These are phyloP conservation scores for Penicillium arizonense DNA, from an alignment of 495 filamentous ascomycete genomes.

Conservation along the genomic window DNA sequence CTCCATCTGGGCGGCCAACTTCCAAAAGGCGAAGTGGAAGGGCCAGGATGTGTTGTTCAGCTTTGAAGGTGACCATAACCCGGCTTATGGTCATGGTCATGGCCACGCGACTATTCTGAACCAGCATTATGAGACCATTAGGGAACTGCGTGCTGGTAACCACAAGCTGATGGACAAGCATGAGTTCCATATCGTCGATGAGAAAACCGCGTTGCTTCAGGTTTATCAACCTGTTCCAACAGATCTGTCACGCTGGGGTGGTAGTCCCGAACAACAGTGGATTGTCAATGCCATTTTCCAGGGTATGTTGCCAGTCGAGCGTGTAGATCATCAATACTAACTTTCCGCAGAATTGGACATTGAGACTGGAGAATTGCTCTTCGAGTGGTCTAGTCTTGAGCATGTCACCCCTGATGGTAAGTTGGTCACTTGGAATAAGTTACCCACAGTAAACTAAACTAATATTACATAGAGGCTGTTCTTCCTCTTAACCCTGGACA, in stretches of 20 bases:
- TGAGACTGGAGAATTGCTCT: conserved; percentile 36
- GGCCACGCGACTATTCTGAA: conserved; percentile 52
- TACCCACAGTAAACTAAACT: background rate
- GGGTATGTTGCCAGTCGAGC: conserved; percentile 17
- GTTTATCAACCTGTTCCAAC: conserved; percentile 37
- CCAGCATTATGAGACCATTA: conserved; percentile 53
- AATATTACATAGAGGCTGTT: conserved; percentile 38
- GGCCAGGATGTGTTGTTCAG: conserved; percentile 52
- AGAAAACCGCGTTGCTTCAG: conserved; percentile 38
- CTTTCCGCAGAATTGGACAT: conserved; percentile 33
- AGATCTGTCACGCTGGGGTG: conserved; percentile 37
- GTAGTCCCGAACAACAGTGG: conserved; percentile 36
- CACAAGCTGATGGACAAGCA: conserved; percentile 54
- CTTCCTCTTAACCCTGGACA: conserved; percentile 51
- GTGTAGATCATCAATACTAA: background rate
- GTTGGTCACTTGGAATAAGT: background rate
- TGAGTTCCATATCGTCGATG: conserved; percentile 51
- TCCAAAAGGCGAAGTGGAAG: conserved; percentile 45
- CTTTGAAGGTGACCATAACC: conserved; percentile 55
- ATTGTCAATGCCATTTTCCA: conserved; percentile 45
- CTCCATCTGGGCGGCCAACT: conserved; percentile 53
- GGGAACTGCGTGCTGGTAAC: conserved; percentile 50
- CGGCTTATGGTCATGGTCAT: conserved; percentile 53
- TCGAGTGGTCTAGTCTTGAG: conserved; percentile 42
- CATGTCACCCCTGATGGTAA: conserved; percentile 44